Evolutionary conservation across 2,329 filamentous ascomycete genomes (phyloP).

Genomic region (Myrmaecium sp.): DNA sequence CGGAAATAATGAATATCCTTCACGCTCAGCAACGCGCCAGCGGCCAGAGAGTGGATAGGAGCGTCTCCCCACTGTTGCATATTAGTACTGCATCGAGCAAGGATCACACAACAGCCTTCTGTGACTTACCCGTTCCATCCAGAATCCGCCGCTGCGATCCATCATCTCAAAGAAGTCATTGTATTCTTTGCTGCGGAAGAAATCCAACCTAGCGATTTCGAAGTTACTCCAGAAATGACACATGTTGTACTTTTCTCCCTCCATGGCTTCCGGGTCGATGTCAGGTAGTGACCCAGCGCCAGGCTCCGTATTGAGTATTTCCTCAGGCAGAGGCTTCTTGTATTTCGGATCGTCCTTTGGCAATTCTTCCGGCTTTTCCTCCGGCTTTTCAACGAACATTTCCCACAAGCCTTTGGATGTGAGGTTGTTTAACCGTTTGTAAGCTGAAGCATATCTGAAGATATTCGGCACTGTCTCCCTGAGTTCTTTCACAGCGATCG

Average conservation of each 20-base stretch:
- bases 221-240: conserved; percentile 99
- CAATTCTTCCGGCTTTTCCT: conserved; percentile 36
- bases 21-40: conserved; percentile 66
- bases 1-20: conserved; percentile 96
- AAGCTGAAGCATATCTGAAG: conserved; percentile 95
- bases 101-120: too few relatives aligned
- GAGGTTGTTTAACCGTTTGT: conserved; percentile 82
- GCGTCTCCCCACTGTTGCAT: conserved; percentile 79
- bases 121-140: conserved; percentile 79
- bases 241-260: conserved; percentile 98
- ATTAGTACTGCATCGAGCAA: conserved; percentile 17
- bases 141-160: conserved; percentile 95
- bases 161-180: conserved; percentile 98
- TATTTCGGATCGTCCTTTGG: conserved; percentile 46
- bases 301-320: conserved; percentile 62
- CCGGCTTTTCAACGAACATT: conserved; percentile 80
- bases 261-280: conserved; percentile 85
- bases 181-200: conserved; percentile 95
- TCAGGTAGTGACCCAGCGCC: conserved; percentile 54
- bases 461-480: conserved; percentile 97
- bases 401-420: conserved; percentile 91
- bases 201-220: conserved; percentile 85
- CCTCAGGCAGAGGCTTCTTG: conserved; percentile 57
- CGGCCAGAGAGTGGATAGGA: conserved; percentile 92
- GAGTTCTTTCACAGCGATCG: conserved; percentile 94